Conservation (phyloP, 2,329 filamentous ascomycete genomes). For the Periconia sp. region DNA sequence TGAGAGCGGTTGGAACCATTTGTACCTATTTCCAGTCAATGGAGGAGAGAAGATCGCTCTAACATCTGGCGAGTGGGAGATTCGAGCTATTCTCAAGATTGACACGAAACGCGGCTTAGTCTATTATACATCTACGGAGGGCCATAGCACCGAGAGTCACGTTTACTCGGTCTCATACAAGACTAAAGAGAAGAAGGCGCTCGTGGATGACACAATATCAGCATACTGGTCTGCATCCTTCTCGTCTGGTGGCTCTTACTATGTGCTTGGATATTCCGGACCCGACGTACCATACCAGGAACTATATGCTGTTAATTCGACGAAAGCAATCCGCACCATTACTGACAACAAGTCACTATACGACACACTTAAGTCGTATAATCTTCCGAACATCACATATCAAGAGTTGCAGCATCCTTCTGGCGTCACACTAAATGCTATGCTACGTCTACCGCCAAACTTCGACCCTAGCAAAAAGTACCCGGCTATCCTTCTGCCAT, state of each 20-base stretch:
- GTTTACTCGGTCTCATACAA: constrained; percentile 69
- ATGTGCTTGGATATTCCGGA: constrained; percentile 68
- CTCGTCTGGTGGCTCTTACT: constrained; percentile 67
- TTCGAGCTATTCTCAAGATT: constrained; percentile 64
- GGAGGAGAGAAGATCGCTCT: constrained; percentile 63
- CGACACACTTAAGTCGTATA: constrained; percentile 63
- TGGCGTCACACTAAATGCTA: constrained; percentile 67
- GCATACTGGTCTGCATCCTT: constrained; percentile 71
- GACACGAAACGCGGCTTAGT: constrained; percentile 63
- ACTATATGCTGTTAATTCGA: constrained; percentile 64
- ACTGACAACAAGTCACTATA: constrained; percentile 66
- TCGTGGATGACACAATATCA: constrained; percentile 66
- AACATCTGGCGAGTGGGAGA: constrained; percentile 72
- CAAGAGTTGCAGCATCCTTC: constrained; percentile 67
- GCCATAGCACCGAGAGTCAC: constrained; percentile 71
- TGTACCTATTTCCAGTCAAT: constrained; percentile 67
- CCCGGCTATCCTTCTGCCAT: constrained; percentile 70
- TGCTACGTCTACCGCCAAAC: constrained; percentile 68
- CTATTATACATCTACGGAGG: constrained; percentile 70
- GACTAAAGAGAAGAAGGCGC: constrained; percentile 60
- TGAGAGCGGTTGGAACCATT: constrained; percentile 68
- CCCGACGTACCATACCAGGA: constrained; percentile 74
- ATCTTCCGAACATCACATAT: constrained; percentile 68
- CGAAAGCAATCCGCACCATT: constrained; percentile 63
- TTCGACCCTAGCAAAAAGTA: constrained; percentile 69